phyloP scores from a whole-genome alignment of 2,329 filamentous ascomycete species.

The Daldinia sp. region DNA sequence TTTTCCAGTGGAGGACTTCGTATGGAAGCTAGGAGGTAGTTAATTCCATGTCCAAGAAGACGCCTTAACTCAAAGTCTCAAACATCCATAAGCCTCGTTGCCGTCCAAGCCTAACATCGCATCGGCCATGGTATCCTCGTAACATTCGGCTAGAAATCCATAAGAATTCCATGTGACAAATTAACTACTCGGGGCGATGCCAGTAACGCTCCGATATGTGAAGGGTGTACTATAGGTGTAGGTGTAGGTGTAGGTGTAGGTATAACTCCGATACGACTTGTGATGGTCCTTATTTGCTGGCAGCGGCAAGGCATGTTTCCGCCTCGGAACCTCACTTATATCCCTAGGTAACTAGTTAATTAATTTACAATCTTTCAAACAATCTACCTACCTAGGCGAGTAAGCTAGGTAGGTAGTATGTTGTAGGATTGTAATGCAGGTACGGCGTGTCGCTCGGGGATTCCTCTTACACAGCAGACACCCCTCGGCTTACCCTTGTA shows the following conservation, averaged over 20 bases:
- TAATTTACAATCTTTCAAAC: not conserved
- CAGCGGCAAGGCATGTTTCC: not conserved
- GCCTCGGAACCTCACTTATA: not conserved
- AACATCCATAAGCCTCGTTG: not conserved
- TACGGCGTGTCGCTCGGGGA: conserved; percentile 20
- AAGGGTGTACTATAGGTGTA: no score
- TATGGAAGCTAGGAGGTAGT: not conserved
- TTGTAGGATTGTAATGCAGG: conserved; percentile 7
- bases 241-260: not conserved
- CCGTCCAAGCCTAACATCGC: not conserved
- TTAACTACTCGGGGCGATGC: not conserved
- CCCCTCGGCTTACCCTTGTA: conserved; percentile 10
- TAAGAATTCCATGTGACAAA: not conserved
- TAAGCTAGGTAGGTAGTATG: not conserved
- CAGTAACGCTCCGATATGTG: not conserved
- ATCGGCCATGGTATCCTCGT: not conserved
- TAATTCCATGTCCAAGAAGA: not conserved
- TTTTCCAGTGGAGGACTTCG: no score
- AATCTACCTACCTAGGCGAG: not conserved
- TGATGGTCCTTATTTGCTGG: not conserved
- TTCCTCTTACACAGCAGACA: not conserved
- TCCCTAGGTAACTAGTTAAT: not conserved
- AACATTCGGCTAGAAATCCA: not conserved
- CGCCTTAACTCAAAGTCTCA: no score
- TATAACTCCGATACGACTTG: not conserved